A percentile compares a stretch with the other conserved stretches of the same genome.
Evolutionary conservation across 805 yeast genomes (phyloP).

Genomic region (Torulaspora quercuum): DNA sequence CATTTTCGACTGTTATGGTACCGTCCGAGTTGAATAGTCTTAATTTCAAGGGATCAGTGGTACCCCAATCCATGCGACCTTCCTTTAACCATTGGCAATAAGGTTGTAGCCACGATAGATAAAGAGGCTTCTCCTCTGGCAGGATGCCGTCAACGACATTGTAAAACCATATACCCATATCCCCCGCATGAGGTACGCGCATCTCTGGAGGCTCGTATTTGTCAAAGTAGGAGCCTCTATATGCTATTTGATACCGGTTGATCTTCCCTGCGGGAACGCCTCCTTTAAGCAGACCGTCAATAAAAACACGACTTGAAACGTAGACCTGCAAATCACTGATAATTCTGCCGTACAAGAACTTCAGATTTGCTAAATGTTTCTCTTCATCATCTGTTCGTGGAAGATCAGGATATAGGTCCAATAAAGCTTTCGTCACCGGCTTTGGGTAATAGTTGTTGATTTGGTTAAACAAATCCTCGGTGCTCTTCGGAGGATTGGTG

Average conservation of each 20-base stretch:
- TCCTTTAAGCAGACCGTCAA: conserved; percentile 29
- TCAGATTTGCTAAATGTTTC: conserved; percentile 18
- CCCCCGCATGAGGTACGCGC: conserved; percentile 41
- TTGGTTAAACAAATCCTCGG: conserved; percentile 33
- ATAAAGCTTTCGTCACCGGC: conserved; percentile 25
- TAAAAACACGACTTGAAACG: conserved; percentile 38
- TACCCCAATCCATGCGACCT: conserved; percentile 34
- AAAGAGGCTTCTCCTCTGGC: conserved; percentile 27
- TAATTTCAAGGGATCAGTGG: conserved; percentile 24
- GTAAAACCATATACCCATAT: conserved; percentile 39
- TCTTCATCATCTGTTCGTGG: conserved; percentile 18
- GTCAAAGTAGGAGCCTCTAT: conserved; percentile 30
- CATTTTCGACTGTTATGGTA: conserved; percentile 27
- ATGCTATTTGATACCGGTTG: conserved; percentile 35
- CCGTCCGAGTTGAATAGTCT: conserved; percentile 37
- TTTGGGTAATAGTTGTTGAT: conserved; percentile 40
- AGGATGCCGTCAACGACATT: conserved; percentile 26
- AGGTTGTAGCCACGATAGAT: conserved; percentile 34
- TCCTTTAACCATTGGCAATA: conserved; percentile 33
- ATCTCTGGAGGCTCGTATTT: conserved; percentile 21
- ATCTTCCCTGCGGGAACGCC: conserved; percentile 14
- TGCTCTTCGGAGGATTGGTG: conserved; percentile 33
- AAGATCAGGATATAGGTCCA: conserved; percentile 25
- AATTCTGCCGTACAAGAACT: conserved; percentile 36
- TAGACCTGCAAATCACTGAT: conserved; percentile 42